phyloP scores from a whole-genome alignment of 768 basidiomycete species.

The Strobilomyces confusus region DNA sequence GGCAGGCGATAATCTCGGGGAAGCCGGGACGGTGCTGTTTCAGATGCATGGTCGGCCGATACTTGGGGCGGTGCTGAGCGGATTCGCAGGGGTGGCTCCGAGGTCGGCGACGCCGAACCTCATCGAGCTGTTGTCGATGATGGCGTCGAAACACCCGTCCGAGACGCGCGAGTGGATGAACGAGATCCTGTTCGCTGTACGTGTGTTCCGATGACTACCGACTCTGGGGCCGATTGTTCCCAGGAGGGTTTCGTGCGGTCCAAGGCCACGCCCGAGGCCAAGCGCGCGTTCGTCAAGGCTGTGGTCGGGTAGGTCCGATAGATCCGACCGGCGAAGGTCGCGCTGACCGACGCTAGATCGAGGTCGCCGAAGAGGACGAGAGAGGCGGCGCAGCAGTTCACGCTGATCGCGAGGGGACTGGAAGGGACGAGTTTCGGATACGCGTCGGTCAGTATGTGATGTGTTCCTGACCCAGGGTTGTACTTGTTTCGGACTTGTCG shows the following conservation, averaged over 20 bases:
- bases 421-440: constrained; percentile 87
- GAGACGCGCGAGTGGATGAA: constrained; percentile 68
- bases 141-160: constrained; percentile 54
- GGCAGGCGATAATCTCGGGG: constrained; percentile 54
- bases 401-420: constrained; percentile 76
- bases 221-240: neutral
- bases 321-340: neutral
- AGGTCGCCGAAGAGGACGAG: constrained; percentile 69
- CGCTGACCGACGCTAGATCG: constrained; percentile 41
- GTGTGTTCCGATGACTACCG: constrained; percentile 5
- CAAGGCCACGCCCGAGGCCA: constrained; percentile 70
- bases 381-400: constrained; percentile 86
- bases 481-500: neutral
- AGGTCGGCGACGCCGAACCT: constrained; percentile 80
- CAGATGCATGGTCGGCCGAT: constrained; percentile 58
- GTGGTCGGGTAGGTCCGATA: constrained; percentile 52
- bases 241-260: constrained; percentile 74
- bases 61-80: constrained; percentile 69
- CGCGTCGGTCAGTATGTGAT: constrained; percentile 57
- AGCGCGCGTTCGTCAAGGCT: constrained; percentile 72
- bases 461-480: neutral
- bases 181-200: constrained; percentile 65
- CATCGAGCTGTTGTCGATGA: constrained; percentile 70
- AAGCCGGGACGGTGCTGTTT: constrained; percentile 50
- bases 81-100: constrained; percentile 83